Percentiles rank a stretch among this genome's conserved stretches.
These are phyloP conservation scores for Tardiomyces digboiensis DNA, from an alignment of 1,139 yeast species.

Conservation along the genomic window DNA sequence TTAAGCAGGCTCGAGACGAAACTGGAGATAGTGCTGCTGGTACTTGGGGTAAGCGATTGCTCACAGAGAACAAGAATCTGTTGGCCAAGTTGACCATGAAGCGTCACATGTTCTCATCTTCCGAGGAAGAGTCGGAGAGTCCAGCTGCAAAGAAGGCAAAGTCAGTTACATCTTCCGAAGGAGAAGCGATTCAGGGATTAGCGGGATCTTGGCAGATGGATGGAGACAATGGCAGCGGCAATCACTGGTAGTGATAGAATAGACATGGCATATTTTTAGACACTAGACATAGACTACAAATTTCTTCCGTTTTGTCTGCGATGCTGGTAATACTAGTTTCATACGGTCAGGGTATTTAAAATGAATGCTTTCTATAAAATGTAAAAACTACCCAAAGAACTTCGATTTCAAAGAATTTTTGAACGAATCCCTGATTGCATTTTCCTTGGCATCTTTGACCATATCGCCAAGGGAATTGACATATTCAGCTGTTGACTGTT, in stretches of 20 bases:
- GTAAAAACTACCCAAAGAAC: neutral
- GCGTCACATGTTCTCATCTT: conserved; percentile 5
- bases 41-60: conserved; percentile 72
- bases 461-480: neutral
- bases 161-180: neutral
- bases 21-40: conserved; percentile 92
- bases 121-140: conserved; percentile 12
- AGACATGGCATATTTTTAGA: no score
- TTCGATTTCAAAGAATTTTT: neutral
- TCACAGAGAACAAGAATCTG: conserved; percentile 35
- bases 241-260: conserved; percentile 20
- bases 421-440: neutral
- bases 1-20: conserved; percentile 93
- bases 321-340: no score
- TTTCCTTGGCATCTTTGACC: neutral
- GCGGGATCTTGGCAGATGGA: conserved; percentile 18
- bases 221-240: conserved; percentile 15
- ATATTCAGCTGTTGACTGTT: neutral
- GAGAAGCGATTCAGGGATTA: conserved; percentile 10
- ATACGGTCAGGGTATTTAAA: no score
- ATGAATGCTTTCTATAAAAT: no score
- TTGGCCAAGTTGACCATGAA: conserved; percentile 5
- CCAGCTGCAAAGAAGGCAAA: conserved; percentile 1
- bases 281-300: no score
- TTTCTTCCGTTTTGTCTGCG: no score